Percentiles rank a stretch among this genome's conserved stretches.
Conservation (phyloP, 1,284 basidiomycete species). For the Chondrostereum purpureum region DNA sequence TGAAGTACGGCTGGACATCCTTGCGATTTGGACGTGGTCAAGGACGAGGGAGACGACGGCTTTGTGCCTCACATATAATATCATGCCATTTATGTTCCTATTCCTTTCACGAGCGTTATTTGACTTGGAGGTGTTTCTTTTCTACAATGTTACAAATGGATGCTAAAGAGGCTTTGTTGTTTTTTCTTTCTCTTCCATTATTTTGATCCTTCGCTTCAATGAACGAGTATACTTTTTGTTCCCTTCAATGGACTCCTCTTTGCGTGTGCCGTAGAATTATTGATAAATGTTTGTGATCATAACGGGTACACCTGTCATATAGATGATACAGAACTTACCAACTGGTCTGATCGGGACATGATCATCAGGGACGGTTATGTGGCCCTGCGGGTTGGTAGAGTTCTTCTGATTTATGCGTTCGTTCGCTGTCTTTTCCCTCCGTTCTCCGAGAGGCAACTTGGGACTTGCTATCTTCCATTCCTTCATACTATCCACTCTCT, state of each 20-base stretch:
- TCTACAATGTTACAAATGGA: constrained; percentile 16
- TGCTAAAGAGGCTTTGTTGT: constrained; percentile 10
- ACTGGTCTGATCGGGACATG: not conserved
- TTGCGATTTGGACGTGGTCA: not conserved
- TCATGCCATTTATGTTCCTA: constrained; percentile 54
- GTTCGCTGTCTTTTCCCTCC: not conserved
- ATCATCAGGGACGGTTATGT: not conserved
- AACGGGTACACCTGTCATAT: no score
- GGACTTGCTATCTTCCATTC: not conserved
- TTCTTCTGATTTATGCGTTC: not conserved
- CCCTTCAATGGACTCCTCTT: not conserved
- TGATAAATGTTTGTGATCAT: no score
- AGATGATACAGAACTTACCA: no score
- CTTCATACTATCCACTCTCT: not conserved
- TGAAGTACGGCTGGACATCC: constrained; percentile 29
- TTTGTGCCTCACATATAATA: constrained; percentile 28
- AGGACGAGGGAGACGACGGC: constrained; percentile 2
- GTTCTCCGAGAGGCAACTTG: not conserved
- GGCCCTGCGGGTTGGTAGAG: not conserved
- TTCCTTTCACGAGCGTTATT: constrained; percentile 36
- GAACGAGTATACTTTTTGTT: not conserved
- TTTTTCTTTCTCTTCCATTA: constrained; percentile 23
- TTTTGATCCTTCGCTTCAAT: no score
- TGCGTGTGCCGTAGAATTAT: no score
- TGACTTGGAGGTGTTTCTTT: constrained; percentile 14